Evolutionary conservation across 1,139 yeast species (phyloP), one percentile per base, ranked within the genome.

Genomic region (Candida smagusa): DNA sequence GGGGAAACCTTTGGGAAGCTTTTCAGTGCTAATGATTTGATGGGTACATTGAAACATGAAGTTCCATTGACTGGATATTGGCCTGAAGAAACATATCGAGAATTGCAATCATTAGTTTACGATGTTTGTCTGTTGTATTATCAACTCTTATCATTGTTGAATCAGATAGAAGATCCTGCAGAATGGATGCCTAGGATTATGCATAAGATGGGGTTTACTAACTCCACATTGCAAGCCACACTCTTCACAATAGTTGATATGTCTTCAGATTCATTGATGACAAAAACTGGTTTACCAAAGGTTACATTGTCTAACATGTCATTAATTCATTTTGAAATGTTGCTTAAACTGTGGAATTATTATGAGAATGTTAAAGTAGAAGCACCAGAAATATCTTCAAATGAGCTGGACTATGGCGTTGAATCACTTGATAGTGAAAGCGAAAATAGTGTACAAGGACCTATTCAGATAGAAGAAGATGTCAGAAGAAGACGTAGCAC

Each of bases 301-400:
- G 52, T 65, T 8, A 63, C 69, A 0, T 61, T 56, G 12, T 64
- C 67, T 6, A 63, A 61, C 12, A 40, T 64, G 8, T 58, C 69
- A 0, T 41, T 65, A 34, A 56, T 53, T 35, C 72, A 66, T 43
- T 47, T 61, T 43, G 62, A 62, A 28, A 42, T 27, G 9, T 27
- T 27, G 8, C 16, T n/a, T 4, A 11, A 8, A 8, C 13, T 27
- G 13, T 27, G 29, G 29, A 27, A 11, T 12, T 8, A 3, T 7
- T 11, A 27, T 11, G 29, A 27, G 9, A 12, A 11, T 12, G 16
- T 11, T 11, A 12, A 27, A 7, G 12, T 27, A 7, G 16, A 27
- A 9, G 12, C 27, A 9, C n/a, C 12, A 3, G 12, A 24, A 9
- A 24, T 11, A 9, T 9, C n/a, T 4, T 24, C 27, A 6, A 24